Evolutionary conservation across 2,329 filamentous ascomycete genomes (phyloP), one percentile per base, ranked within the genome.

Genomic region (Aureobasidium subglaciale): DNA sequence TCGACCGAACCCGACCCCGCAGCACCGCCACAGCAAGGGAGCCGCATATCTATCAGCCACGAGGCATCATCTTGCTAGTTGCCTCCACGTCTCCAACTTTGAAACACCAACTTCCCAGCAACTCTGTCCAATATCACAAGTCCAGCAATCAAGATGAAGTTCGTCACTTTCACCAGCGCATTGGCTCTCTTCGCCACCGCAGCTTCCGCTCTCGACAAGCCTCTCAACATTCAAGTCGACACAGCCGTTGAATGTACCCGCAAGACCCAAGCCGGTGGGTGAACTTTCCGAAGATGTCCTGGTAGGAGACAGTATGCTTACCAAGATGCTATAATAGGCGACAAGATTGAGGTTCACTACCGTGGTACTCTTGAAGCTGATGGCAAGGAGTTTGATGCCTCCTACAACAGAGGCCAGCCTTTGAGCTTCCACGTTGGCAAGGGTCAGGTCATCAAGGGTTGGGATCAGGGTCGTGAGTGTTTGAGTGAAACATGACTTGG

Each of bases 381-480:
- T 61, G 92, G 90, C 68, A 71, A 67, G 63, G 73, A 75, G 56
- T 74, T 74, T 64, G 71, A 75, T 62, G 70, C 72, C 56, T 73
- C 69, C 70, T 95, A 95, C 75, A 86, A 95, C 67, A 85, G 92
- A 57, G 83, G 84, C 55, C 71, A 76, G 59, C 93, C 93, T 4
- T 80, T 99, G 66, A 76, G 70, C 63, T 97, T 99, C 75, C 82
- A 78, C 61, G 77, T 99, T 41, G 93, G 92, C 56, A 76, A 78
- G 55, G 91, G 92, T 42, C 83, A 88, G 70, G 93, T 97, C 58
- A 99, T 99, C 74, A 90, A 93, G 77, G 92, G 92, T 66, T 96
- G 91, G 91, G 92, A 97, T 66, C 77, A 95, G 68, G 92, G 92
- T 52, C 43, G 52, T 55, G 11, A 55, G 52, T 55, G 10, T 32